These are phyloP conservation scores for Phanerodontia chrysosporium DNA, from an alignment of 768 basidiomycete genomes.

Conservation along the genomic window DNA sequence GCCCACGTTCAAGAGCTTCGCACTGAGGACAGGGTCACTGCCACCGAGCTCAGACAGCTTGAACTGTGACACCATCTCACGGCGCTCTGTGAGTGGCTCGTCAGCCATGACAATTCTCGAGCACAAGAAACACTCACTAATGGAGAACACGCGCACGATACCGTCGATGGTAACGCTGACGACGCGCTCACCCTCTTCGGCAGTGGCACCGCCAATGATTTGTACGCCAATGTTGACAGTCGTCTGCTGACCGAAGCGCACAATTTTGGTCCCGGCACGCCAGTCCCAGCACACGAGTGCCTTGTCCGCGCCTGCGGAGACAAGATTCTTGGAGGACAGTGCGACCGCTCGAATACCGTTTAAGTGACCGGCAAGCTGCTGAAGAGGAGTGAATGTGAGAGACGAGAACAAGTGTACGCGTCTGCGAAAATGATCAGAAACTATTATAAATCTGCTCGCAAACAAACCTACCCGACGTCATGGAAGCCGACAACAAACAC, in stretches of 20 bases:
- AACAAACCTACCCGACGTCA: conserved; percentile 68
- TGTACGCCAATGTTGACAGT: conserved; percentile 90
- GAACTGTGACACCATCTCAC: conserved; percentile 93
- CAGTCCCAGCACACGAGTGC: conserved; percentile 86
- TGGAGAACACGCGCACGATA: conserved; percentile 86
- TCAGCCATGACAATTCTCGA: background rate
- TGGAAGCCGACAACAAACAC: conserved; percentile 92
- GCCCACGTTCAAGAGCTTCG: conserved; percentile 74
- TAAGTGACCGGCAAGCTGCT: conserved; percentile 80
- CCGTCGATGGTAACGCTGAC: conserved; percentile 93
- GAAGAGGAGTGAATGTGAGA: conserved; percentile 76
- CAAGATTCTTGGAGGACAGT: conserved; percentile 77
- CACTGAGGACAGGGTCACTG: conserved; percentile 58
- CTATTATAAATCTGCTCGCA: too few species aligned
- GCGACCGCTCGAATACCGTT: conserved; percentile 91
- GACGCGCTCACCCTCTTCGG: conserved; percentile 69
- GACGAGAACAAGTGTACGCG: conserved; percentile 89
- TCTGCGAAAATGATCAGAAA: conserved; percentile 40
- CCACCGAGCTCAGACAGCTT: conserved; percentile 75
- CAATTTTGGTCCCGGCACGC: conserved; percentile 80
- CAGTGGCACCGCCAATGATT: conserved; percentile 52
- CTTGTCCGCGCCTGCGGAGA: conserved; percentile 78
- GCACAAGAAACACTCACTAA: conserved; percentile 48
- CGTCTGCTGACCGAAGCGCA: conserved; percentile 89
- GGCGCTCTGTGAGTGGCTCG: conserved; percentile 41